Base-by-base conservation (phyloP, 2,329 filamentous ascomycete species). In the Microcera coccophila region DNA sequence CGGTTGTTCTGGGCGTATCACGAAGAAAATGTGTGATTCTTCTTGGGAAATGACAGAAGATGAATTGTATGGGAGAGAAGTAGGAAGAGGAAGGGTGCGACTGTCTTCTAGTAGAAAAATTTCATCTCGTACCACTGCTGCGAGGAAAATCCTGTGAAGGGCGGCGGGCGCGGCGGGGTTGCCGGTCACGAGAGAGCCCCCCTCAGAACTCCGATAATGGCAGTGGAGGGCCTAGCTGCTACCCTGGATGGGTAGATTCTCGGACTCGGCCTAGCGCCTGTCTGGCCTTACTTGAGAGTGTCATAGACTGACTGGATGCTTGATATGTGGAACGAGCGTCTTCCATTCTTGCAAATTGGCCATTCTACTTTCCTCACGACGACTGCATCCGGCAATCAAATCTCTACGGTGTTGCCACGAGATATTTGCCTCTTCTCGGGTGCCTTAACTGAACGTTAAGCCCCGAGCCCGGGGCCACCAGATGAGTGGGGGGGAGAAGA, bases 101-200 rank as follows among this genome's bases (percentile, higher is more conserved):
- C n/a, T n/a, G n/a, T n/a, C n/a, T n/a, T n/a, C n/a, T n/a, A 39
- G 49, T 46, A 41, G 39, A 49, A 53, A 53, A 51, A 45, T 49
- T 51, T 47, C 44, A 8, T 10, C n/a, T 17, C 8, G 29, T n/a
- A 32, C 29, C 34, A 21, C 18, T 19, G 33, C 15, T 5, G 20
- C 29, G 18, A 16, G 34, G 19, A 21, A 36, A 22, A 36, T 21
- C 18, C 29, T 8, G 32, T 5, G 10, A 14, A 22, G 12, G 34
- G 45, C 24, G 22, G 38, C 19, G 39, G n/a, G n/a, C n/a, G 44
- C 42, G 46, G 47, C 46, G 41, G 45, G 45, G 50, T 48, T 36
- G 39, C 47, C 44, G 51, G 47, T 52, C 47, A 49, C 52, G 53
- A 55, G 55, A 53, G 51, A 55, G 58, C 49, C 46, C 48, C 55